Base-by-base conservation (phyloP, 2,329 filamentous ascomycete species). In the Fulvia fulva region DNA sequence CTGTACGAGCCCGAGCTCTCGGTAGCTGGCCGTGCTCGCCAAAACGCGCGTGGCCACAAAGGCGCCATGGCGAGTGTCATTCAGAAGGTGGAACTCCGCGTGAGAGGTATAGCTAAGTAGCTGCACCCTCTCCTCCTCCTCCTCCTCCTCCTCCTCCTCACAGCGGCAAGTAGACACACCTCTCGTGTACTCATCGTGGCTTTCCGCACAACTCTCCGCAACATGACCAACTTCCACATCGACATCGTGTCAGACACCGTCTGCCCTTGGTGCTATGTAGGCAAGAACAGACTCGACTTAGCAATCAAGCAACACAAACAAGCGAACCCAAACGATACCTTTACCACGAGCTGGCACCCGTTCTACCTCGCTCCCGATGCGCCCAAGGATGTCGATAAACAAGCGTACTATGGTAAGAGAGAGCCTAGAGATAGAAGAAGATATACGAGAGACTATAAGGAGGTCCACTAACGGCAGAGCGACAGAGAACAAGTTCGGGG, bases 181-280 rank as follows among this genome's bases (percentile, higher is more conserved):
- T 26, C 26, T 43, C 12, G 43, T 8, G 16, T 43, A 23, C n/a
- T 28, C 60, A 63, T 43, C 54, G 57, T 68, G 66, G 64, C 66
- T 59, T 59, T 66, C 45, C 65, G 65, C 43, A 56, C 65, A 46
- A 64, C 64, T 9, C 26, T 61, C 43, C 66, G 64, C 66, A 78
- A 60, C 60, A 91, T 92, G 89, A 84, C 87, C 21, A 84, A 85
- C 67, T 89, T 92, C 77, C 83, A 85, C 61, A 88, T 95, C 74
- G 84, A 87, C 59, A 83, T 91, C 70, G 85, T 91, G 58, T 90
- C 84, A n/a, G 91, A 96, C 85, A 89, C 85, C 2, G 83, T 94
- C 66, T 95, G 90, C 71, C 88, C 90, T 65, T 83, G 78, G 63
- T 80, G 91, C 80, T 94, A 91, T 73, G 79, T 95, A 16, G 91